Conservation (phyloP, 169 alveolate genomes). For the Plasmodium coatneyi region DNA sequence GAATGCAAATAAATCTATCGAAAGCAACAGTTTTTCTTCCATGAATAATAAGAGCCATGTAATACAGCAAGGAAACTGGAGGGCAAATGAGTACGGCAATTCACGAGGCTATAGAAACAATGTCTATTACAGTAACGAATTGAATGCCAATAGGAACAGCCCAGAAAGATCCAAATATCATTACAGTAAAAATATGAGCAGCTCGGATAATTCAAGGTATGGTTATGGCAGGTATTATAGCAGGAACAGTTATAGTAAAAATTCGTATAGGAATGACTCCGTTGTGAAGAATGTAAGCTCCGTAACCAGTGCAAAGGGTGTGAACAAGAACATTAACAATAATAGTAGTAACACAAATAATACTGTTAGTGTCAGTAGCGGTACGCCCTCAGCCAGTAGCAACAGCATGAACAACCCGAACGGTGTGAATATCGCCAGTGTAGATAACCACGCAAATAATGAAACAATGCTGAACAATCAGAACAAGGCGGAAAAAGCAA, state of each 20-base stretch:
- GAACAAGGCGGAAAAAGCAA: not conserved
- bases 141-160: not conserved
- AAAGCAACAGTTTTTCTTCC: slow-evolving; percentile 1
- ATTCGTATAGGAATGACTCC: not conserved
- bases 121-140: slow-evolving; percentile 7
- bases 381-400: not conserved
- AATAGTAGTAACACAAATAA: not conserved
- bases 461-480: not conserved
- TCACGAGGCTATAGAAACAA: slow-evolving; percentile 13
- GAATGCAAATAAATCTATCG: slow-evolving; percentile 31
- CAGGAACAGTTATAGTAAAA: slow-evolving; percentile 16
- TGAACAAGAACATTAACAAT: not conserved
- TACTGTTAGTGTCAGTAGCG: not conserved
- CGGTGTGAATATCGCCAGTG: not conserved
- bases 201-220: slow-evolving; percentile 25
- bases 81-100: slow-evolving; percentile 14
- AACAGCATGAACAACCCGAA: not conserved
- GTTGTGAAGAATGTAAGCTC: not conserved
- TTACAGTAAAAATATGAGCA: slow-evolving; percentile 47
- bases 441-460: slow-evolving; percentile 2
- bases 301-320: slow-evolving; percentile 8
- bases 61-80: slow-evolving; percentile 38
- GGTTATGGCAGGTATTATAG: slow-evolving; percentile 20
- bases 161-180: slow-evolving; percentile 11
- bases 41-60: slow-evolving; percentile 16